A percentile compares a stretch with the other conserved stretches of the same genome.
Evolutionary conservation across 1,284 basidiomycete genomes (phyloP).

Genomic region (Thecaphora thlaspeos): DNA sequence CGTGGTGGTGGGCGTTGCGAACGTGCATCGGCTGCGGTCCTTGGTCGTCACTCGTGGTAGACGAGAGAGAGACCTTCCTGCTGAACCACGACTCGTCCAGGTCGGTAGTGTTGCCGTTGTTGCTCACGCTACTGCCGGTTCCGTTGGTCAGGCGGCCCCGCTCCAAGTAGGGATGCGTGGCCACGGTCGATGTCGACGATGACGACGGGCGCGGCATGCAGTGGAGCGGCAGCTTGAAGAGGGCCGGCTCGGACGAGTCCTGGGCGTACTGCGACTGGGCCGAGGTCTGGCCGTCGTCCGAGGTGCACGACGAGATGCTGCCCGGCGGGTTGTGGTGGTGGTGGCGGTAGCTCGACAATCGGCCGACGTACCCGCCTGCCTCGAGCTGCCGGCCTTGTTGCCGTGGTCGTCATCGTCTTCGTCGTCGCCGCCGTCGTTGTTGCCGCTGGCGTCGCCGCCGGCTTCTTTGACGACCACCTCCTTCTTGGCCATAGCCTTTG

Average conservation of each 20-base stretch:
- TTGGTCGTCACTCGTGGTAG: too few species aligned
- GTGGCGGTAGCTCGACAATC: not conserved
- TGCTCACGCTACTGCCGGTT: too few species aligned
- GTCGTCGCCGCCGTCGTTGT: not conserved
- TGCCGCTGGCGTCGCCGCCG: not conserved
- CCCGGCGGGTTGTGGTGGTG: not conserved
- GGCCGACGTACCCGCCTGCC: too few species aligned
- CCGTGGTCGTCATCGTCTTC: too few species aligned
- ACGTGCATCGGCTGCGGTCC: too few species aligned
- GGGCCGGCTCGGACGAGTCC: not conserved
- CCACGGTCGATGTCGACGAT: not conserved
- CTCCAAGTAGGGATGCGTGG: not conserved
- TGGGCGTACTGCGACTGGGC: not conserved
- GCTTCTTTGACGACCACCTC: not conserved
- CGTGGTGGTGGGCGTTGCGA: too few species aligned
- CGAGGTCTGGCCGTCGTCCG: not conserved
- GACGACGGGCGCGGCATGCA: not conserved
- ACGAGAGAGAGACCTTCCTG: too few species aligned
- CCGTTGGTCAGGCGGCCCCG: too few species aligned
- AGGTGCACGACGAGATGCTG: not conserved
- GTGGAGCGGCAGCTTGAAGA: not conserved
- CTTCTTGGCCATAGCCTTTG: constrained; percentile 40
- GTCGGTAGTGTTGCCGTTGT: too few species aligned
- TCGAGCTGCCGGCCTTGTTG: too few species aligned
- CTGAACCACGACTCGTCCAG: too few species aligned